These are phyloP conservation scores for Lablab purpureus DNA, from an alignment of 306 rosid genomes.

Conservation along the genomic window DNA sequence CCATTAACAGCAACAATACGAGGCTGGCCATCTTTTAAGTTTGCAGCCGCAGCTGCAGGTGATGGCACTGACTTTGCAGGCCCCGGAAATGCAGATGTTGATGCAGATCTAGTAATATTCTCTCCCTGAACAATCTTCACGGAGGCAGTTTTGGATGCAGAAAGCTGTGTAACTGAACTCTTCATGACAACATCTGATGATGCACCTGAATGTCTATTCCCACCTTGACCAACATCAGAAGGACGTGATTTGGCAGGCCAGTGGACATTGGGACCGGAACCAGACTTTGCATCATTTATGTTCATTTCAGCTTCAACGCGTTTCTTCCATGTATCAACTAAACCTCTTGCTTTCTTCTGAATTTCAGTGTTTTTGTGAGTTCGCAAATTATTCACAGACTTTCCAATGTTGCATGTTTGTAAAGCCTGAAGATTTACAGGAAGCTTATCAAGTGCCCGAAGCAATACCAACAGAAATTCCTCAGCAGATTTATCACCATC, in stretches of 20 bases:
- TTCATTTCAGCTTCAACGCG: slow-evolving; percentile 95
- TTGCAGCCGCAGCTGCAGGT: slow-evolving; percentile 49
- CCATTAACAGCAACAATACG: slow-evolving; percentile 51
- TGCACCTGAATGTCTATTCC: slow-evolving; percentile 59
- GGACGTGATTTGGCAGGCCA: slow-evolving; percentile 63
- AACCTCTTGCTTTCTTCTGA: slow-evolving; percentile 81
- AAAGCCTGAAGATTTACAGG: slow-evolving; percentile 85
- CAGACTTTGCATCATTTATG: slow-evolving; percentile 72
- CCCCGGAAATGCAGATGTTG: slow-evolving; percentile 62
- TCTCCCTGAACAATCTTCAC: slow-evolving; percentile 64
- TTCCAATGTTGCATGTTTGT: slow-evolving; percentile 73
- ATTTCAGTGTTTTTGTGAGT: slow-evolving; percentile 76
- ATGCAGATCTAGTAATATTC: slow-evolving; percentile 56
- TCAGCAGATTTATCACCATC: slow-evolving; percentile 78
- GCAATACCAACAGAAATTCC: slow-evolving; percentile 84
- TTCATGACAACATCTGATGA: slow-evolving; percentile 71
- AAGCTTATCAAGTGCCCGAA: slow-evolving; percentile 79
- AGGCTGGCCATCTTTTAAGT: slow-evolving; percentile 57
- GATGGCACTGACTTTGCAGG: slow-evolving; percentile 51
- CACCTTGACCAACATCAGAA: slow-evolving; percentile 73
- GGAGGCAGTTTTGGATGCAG: slow-evolving; percentile 64
- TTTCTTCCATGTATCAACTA: slow-evolving; percentile 91
- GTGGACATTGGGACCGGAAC: slow-evolving; percentile 61
- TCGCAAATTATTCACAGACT: slow-evolving; percentile 88
- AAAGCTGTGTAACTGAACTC: slow-evolving; percentile 64